Evolutionary conservation across 2,329 filamentous ascomycete species (phyloP).

Genomic region (Fusarium devonianum): DNA sequence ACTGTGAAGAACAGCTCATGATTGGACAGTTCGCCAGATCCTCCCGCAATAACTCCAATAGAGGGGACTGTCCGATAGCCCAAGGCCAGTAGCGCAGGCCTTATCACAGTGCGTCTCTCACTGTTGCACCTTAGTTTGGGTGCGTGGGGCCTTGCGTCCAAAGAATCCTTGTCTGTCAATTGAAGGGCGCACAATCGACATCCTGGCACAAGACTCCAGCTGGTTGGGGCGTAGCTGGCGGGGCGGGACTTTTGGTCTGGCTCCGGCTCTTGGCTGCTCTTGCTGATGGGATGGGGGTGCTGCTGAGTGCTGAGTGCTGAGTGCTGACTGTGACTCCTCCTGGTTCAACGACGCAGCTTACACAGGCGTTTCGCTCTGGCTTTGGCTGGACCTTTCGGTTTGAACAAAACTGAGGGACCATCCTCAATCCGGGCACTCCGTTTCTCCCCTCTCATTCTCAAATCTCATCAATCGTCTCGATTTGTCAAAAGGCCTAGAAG

Average conservation of each 20-base stretch:
- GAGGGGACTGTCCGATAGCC: background rate
- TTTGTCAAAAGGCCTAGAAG: slow-evolving; percentile 8
- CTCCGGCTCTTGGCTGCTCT: slow-evolving; percentile 11
- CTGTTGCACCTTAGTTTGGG: slow-evolving; percentile 17
- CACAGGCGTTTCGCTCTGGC: slow-evolving; percentile 18
- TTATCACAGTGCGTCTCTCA: slow-evolving; percentile 30
- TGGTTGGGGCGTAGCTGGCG: slow-evolving; percentile 31
- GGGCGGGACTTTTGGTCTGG: slow-evolving; percentile 25
- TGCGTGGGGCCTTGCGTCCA: slow-evolving; percentile 21
- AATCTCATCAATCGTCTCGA: slow-evolving; percentile 18
- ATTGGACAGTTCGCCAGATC: slow-evolving; percentile 9
- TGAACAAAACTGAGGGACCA: slow-evolving; percentile 39
- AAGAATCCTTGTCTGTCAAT: slow-evolving; percentile 40
- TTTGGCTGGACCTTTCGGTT: slow-evolving; percentile 18
- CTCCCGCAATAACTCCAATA: slow-evolving; percentile 13
- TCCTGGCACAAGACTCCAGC: slow-evolving; percentile 35
- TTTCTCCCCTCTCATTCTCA: slow-evolving; percentile 19
- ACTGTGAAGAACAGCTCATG: slow-evolving; percentile 23
- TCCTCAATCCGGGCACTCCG: slow-evolving; percentile 20
- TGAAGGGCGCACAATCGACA: slow-evolving; percentile 42
- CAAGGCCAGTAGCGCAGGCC: background rate
- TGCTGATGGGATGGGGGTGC: slow-evolving; percentile 4
- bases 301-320: too few species aligned
- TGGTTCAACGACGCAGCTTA: slow-evolving; percentile 17
- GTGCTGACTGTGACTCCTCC: slow-evolving; percentile 32